Evolutionary conservation across 768 basidiomycete species (phyloP).

Genomic region (Leccinum truebloodii): DNA sequence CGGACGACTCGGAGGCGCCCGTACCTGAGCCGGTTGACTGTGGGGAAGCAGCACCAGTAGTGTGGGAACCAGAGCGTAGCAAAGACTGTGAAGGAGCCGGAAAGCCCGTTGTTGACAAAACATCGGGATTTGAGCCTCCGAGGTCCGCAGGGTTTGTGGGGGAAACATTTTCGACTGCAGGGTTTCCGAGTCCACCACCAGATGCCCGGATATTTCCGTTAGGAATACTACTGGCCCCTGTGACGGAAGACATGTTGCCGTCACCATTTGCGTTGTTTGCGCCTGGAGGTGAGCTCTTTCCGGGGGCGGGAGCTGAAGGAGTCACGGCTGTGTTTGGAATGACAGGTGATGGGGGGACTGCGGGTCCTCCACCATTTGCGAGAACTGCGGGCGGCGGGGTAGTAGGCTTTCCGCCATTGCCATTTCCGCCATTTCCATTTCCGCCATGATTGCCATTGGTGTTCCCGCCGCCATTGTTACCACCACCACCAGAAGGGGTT

Average conservation of each 20-base stretch:
- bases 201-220: background rate
- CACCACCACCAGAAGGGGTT: background rate
- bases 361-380: slow-evolving; percentile 3
- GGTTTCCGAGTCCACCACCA: background rate
- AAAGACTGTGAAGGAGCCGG: slow-evolving; percentile 8
- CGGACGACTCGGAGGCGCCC: slow-evolving; percentile 9
- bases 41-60: slow-evolving; percentile 17
- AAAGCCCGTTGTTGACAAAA: background rate
- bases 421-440: background rate
- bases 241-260: background rate
- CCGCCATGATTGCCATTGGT: background rate
- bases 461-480: slow-evolving; percentile 5
- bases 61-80: slow-evolving; percentile 8
- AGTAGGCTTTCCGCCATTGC: background rate
- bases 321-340: background rate
- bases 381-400: background rate
- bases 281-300: background rate
- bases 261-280: background rate
- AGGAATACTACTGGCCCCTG: background rate
- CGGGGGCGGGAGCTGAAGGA: background rate
- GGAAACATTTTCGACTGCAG: background rate
- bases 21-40: slow-evolving; percentile 12
- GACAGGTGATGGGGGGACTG: background rate
- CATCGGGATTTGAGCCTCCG: slow-evolving; percentile 1
- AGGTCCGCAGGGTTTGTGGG: background rate